Evolutionary conservation across 2,329 filamentous ascomycete genomes (phyloP).

Genomic region (Corynespora cassiicola): DNA sequence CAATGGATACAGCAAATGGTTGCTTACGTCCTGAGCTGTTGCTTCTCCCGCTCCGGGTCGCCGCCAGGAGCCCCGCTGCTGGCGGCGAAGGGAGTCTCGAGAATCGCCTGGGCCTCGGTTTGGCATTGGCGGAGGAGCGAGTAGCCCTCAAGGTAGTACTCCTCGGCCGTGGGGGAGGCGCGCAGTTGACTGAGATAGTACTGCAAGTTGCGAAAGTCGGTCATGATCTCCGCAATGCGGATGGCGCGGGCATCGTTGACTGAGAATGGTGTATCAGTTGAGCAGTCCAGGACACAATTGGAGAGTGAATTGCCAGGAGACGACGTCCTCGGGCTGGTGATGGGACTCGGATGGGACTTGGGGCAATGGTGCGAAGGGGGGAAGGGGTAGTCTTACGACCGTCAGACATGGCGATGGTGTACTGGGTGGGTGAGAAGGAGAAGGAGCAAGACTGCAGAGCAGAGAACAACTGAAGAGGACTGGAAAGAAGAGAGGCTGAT

Average conservation of each 20-base stretch:
- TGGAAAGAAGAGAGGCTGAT: constrained; percentile 5
- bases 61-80: constrained; percentile 49
- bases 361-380: constrained; percentile 3
- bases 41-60: constrained; percentile 61
- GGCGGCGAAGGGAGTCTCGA: constrained; percentile 60
- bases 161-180: constrained; percentile 58
- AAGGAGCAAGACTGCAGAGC: constrained; percentile 5
- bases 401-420: constrained; percentile 57
- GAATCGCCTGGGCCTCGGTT: constrained; percentile 60
- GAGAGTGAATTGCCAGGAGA: background rate
- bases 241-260: constrained; percentile 70
- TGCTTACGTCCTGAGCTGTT: constrained; percentile 62
- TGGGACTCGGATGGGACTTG: no score
- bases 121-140: constrained; percentile 63
- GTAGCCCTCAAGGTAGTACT: constrained; percentile 66
- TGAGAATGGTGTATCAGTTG: constrained; percentile 40
- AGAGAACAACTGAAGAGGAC: constrained; percentile 3
- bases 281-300: no score
- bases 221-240: constrained; percentile 68
- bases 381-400: constrained; percentile 55
- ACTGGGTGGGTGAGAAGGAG: constrained; percentile 13
- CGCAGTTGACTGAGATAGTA: constrained; percentile 64
- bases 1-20: constrained; percentile 5
- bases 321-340: background rate
- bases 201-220: constrained; percentile 68